These are phyloP conservation scores for Fusarium papillatum DNA, from an alignment of 2,329 filamentous ascomycete species.

Conservation along the genomic window DNA sequence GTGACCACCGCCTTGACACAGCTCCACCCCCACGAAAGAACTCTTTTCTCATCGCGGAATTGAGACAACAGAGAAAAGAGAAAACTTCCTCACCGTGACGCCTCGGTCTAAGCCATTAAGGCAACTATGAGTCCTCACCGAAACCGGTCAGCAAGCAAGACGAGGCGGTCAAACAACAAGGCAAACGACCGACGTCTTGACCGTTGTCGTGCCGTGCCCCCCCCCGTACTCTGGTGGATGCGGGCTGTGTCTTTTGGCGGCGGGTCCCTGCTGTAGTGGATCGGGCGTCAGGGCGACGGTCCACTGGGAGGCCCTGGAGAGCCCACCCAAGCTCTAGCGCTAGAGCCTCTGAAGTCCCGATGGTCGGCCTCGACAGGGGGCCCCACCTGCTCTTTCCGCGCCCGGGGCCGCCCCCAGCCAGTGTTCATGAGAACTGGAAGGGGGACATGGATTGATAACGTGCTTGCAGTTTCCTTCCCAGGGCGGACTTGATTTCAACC, in stretches of 20 bases:
- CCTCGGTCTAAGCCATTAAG: background rate
- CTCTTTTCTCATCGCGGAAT: background rate
- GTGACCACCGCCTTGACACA: background rate
- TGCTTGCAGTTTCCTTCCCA: conserved; percentile 5
- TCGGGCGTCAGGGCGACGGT: conserved; percentile 2
- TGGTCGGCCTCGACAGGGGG: conserved; percentile 22
- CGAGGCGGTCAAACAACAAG: conserved; percentile 30
- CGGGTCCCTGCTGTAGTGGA: conserved; percentile 22
- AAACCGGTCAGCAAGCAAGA: conserved; percentile 21
- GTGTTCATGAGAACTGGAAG: conserved; percentile 30
- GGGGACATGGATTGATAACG: conserved; percentile 29
- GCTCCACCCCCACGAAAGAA: background rate
- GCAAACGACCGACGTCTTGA: conserved; percentile 10
- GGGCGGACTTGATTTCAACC: conserved; percentile 10
- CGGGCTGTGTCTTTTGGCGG: conserved; percentile 15
- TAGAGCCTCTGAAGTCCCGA: conserved; percentile 18
- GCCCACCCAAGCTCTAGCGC: conserved; percentile 3
- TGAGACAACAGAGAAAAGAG: conserved; percentile 23
- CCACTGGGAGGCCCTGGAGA: conserved; percentile 25
- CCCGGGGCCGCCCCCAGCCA: conserved; percentile 13
- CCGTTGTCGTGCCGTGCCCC: background rate
- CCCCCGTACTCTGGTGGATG: conserved; percentile 18
- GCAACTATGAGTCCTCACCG: conserved; percentile 10
- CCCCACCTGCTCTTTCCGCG: conserved; percentile 15
- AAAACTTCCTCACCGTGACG: conserved; percentile 1